These are phyloP conservation scores for Ceratobasidium sp. DNA, from an alignment of 1,284 basidiomycete species.

Conservation along the genomic window DNA sequence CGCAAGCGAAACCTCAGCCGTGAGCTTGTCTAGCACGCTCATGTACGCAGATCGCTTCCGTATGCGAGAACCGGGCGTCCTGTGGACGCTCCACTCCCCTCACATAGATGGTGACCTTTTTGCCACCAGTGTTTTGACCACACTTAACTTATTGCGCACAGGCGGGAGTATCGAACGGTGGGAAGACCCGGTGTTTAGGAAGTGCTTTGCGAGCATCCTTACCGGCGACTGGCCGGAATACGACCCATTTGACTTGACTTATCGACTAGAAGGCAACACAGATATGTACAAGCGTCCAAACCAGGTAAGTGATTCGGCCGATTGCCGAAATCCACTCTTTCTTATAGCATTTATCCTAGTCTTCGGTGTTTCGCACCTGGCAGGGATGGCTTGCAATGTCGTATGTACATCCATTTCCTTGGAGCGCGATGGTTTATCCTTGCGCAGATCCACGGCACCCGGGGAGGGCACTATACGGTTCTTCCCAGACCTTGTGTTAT, in stretches of 20 bases:
- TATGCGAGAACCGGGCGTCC: conserved; percentile 79
- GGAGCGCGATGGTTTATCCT: conserved; percentile 28
- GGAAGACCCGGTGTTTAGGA: conserved; percentile 80
- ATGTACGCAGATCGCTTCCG: conserved; percentile 86
- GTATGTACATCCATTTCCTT: conserved; percentile 56
- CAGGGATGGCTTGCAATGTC: conserved; percentile 82
- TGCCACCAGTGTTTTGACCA: conserved; percentile 14
- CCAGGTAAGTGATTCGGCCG: conserved; percentile 63
- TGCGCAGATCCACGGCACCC: conserved; percentile 70
- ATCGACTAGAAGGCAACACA: conserved; percentile 70
- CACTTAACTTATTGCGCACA: conserved; percentile 52
- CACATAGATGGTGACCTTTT: conserved; percentile 75
- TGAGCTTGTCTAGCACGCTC: conserved; percentile 76
- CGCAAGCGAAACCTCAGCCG: conserved; percentile 58
- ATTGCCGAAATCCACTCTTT: not conserved
- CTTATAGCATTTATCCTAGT: conserved; percentile 54
- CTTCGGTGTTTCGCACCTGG: conserved; percentile 80
- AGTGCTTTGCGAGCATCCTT: conserved; percentile 70
- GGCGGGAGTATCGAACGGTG: conserved; percentile 86
- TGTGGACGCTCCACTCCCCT: conserved; percentile 76
- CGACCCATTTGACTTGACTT: conserved; percentile 75
- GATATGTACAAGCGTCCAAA: conserved; percentile 72
- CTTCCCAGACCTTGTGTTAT: conserved; percentile 79
- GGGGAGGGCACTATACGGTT: conserved; percentile 69
- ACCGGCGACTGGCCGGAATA: conserved; percentile 75